Percentiles rank a stretch among this genome's conserved stretches.
These are phyloP conservation scores for Yarrowia sp. DNA, from an alignment of 805 yeast species.

Conservation along the genomic window DNA sequence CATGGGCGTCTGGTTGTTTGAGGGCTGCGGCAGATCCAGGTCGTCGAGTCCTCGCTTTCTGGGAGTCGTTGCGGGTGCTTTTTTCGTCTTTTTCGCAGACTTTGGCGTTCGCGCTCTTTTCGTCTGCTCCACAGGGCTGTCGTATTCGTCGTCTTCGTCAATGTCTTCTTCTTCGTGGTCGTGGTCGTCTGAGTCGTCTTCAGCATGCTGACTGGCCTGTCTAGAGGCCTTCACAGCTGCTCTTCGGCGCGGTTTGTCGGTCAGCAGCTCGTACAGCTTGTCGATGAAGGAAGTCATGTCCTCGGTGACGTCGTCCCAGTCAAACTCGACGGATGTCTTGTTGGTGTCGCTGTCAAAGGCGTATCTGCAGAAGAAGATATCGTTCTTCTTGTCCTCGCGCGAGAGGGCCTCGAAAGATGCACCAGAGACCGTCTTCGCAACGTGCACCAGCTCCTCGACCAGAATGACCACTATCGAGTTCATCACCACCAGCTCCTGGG, in stretches of 20 bases:
- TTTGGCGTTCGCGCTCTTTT: background rate
- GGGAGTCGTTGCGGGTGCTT: background rate
- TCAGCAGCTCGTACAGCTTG: background rate
- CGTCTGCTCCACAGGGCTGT: background rate
- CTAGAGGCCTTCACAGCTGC: background rate
- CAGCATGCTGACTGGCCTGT: background rate
- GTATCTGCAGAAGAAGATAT: background rate
- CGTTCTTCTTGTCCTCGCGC: background rate
- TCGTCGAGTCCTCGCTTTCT: background rate
- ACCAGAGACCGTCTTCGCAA: background rate
- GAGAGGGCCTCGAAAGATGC: background rate
- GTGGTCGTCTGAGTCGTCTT: background rate
- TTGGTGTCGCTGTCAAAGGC: background rate
- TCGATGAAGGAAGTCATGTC: background rate
- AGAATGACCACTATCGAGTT: background rate
- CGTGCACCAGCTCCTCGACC: constrained; percentile 6
- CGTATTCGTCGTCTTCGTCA: constrained; percentile 20
- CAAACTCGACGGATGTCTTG: constrained; percentile 15
- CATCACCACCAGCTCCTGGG: constrained; percentile 1
- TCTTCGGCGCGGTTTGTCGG: constrained; percentile 12
- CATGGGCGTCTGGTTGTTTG: background rate
- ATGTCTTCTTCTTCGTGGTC: background rate
- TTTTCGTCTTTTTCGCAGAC: background rate
- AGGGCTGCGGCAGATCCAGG: background rate
- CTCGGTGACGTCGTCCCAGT: constrained; percentile 3